Evolutionary conservation across 805 yeast species (phyloP).

Genomic region (Wickerhamomyces bisporus): DNA sequence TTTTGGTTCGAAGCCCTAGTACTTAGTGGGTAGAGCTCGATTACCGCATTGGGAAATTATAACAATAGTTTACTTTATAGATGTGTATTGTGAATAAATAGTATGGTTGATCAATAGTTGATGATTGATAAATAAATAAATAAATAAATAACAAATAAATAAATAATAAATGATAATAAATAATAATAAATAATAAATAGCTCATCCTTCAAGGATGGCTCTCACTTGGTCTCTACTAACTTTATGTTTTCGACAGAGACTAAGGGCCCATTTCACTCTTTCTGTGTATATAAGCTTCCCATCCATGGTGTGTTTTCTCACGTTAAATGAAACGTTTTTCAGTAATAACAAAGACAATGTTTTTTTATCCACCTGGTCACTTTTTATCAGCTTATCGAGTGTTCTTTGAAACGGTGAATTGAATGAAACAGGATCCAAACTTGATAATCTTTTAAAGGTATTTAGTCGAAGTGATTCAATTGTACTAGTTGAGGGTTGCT

Average conservation of each 20-base stretch:
- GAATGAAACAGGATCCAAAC: conserved; percentile 1
- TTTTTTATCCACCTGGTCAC: conserved; percentile 4
- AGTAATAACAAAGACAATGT: conserved; percentile 5
- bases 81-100: too few relatives aligned
- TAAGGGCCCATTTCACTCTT: conserved; percentile 6
- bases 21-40: too few relatives aligned
- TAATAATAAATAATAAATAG: neutral
- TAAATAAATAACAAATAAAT: neutral
- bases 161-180: neutral
- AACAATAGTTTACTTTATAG: too few relatives aligned
- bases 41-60: neutral
- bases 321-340: conserved; percentile 2
- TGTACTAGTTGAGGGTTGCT: neutral
- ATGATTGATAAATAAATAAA: conserved; percentile 1
- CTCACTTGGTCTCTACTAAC: conserved; percentile 1
- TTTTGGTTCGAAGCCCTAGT: too few relatives aligned
- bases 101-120: too few relatives aligned
- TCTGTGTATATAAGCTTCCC: conserved; percentile 5
- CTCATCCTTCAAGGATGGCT: conserved; percentile 1
- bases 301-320: neutral
- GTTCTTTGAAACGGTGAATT: conserved; percentile 3
- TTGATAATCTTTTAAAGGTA: neutral
- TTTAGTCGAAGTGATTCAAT: neutral
- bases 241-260: conserved; percentile 3
- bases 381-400: conserved; percentile 1